Evolutionary conservation across 2,329 filamentous ascomycete genomes (phyloP).

Genomic region (Metarhizium album): DNA sequence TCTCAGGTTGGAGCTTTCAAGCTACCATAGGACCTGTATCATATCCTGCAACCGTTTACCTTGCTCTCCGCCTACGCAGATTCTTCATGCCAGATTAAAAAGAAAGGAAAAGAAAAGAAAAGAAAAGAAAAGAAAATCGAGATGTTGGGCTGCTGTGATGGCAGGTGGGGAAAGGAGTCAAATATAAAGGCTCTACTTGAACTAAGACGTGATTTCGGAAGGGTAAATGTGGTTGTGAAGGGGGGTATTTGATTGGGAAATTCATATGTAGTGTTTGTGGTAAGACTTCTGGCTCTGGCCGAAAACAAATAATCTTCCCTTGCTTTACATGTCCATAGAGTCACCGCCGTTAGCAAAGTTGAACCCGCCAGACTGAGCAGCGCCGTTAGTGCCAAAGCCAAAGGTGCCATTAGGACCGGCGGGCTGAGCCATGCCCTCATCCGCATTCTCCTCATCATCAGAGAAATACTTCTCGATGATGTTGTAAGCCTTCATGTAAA

Average conservation of each 20-base stretch:
- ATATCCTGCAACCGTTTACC: constrained; percentile 14
- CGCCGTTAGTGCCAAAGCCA: constrained; percentile 60
- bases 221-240: constrained; percentile 9
- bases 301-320: neutral
- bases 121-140: constrained; percentile 17
- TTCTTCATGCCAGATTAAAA: constrained; percentile 23
- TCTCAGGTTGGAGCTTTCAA: constrained; percentile 53
- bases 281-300: neutral
- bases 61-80: constrained; percentile 17
- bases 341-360: constrained; percentile 73
- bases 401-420: constrained; percentile 64
- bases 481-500: constrained; percentile 99
- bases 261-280: neutral
- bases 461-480: constrained; percentile 99
- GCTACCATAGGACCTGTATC: constrained; percentile 45
- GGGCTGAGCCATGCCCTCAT: constrained; percentile 63
- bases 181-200: constrained; percentile 14
- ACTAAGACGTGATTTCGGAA: constrained; percentile 12
- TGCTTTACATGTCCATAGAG: constrained; percentile 54
- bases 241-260: constrained; percentile 4
- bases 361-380: constrained; percentile 67
- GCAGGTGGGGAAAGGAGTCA: constrained; percentile 18
- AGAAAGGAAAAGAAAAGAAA: constrained; percentile 1
- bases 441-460: constrained; percentile 90
- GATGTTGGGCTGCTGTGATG: constrained; percentile 19